Conservation (phyloP, 2,329 filamentous ascomycete genomes). For the Endoconidiophora laricicola region DNA sequence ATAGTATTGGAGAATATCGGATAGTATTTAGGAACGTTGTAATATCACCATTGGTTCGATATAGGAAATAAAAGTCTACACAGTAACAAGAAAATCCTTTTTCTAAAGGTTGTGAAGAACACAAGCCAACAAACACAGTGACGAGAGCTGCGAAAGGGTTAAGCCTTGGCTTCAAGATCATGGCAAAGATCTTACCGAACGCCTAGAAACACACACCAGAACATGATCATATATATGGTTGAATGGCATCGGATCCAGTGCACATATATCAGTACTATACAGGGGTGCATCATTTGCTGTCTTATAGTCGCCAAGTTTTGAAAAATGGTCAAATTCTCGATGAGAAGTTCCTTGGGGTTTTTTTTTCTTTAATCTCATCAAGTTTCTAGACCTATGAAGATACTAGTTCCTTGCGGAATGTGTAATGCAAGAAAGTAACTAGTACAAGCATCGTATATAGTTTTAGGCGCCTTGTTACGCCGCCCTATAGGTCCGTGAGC, state of each 20-base stretch:
- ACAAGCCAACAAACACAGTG: too few species aligned
- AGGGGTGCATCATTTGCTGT: conserved; percentile 23
- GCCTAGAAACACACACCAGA: conserved; percentile 68
- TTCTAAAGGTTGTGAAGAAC: too few species aligned
- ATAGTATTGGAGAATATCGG: too few species aligned
- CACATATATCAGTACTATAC: conserved; percentile 21
- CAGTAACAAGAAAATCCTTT: too few species aligned
- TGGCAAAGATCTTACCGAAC: conserved; percentile 35
- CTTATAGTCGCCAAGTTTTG: conserved; percentile 10
- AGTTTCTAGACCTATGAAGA: too few species aligned
- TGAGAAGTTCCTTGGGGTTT: conserved; percentile 52
- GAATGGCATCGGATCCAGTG: conserved; percentile 30
- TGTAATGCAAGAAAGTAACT: conserved; percentile 60
- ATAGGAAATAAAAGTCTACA: too few species aligned
- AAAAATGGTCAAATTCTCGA: conserved; percentile 49
- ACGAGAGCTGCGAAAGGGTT: too few species aligned
- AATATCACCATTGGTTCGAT: too few species aligned
- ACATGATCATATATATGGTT: conserved; percentile 64
- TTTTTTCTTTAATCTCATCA: too few species aligned
- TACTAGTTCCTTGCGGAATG: too few species aligned
- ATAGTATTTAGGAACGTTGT: too few species aligned
- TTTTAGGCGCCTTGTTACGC: conserved; percentile 30
- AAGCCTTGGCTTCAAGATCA: too few species aligned
- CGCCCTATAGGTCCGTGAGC: conserved; percentile 45
- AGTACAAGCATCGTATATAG: conserved; percentile 43